Percentiles rank a stretch among this genome's conserved stretches.
Evolutionary conservation across 73 alveolate species (phyloP).

Genomic region (Stentor roeselii): DNA sequence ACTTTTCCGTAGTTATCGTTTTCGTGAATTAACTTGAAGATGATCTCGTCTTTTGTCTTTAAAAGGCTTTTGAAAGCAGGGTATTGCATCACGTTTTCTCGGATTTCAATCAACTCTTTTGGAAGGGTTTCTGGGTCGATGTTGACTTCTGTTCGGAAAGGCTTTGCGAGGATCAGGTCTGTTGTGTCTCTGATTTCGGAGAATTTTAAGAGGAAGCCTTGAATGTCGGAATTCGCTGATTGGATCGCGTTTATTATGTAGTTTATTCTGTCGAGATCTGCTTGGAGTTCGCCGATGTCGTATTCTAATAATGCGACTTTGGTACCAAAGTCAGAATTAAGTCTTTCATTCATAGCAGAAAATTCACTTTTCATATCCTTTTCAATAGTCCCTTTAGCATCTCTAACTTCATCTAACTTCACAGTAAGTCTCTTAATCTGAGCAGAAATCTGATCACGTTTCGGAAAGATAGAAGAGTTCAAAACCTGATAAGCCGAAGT

Average conservation of each 20-base stretch:
- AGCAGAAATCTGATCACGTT: constrained; percentile 85
- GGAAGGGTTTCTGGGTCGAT: constrained; percentile 66
- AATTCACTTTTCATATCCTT: constrained; percentile 91
- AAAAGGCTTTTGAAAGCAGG: constrained; percentile 67
- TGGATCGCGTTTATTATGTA: constrained; percentile 81
- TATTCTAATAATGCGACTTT: constrained; percentile 90
- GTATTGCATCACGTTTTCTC: constrained; percentile 51
- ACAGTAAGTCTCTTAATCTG: constrained; percentile 78
- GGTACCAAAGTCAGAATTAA: constrained; percentile 92
- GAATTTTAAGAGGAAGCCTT: background rate
- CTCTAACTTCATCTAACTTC: constrained; percentile 85
- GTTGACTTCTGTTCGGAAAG: constrained; percentile 7
- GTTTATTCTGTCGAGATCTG: constrained; percentile 91
- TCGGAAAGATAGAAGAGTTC: constrained; percentile 71
- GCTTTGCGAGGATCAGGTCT: constrained; percentile 18
- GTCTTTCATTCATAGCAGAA: constrained; percentile 93
- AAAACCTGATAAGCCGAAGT: constrained; percentile 69
- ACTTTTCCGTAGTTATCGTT: constrained; percentile 68
- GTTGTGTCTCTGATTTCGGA: background rate
- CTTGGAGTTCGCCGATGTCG: constrained; percentile 91
- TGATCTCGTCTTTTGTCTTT: constrained; percentile 63
- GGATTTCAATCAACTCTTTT: constrained; percentile 52
- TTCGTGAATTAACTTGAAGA: constrained; percentile 39
- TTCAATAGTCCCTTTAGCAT: constrained; percentile 88
- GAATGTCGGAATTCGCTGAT: background rate